Conservation (phyloP, 176 grass and related monocot species). For the Zoysia pacifica region DNA sequence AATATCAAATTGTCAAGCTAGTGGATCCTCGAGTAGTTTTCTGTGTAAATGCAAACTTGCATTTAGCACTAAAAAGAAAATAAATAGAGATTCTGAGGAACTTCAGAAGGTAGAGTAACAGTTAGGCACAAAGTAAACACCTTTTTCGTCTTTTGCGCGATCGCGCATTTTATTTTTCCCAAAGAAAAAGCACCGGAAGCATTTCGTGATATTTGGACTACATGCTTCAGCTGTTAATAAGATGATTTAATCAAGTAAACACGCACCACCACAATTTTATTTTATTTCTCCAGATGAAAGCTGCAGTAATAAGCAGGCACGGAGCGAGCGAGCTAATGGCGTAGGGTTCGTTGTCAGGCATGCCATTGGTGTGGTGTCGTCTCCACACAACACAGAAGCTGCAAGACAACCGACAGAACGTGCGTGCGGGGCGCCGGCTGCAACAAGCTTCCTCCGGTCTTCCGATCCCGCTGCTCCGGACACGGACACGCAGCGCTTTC, state of each 20-base stretch:
- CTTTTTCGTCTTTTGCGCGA: constrained; percentile 8
- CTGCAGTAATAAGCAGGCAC: too few species aligned
- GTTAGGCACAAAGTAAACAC: constrained; percentile 33
- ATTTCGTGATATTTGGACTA: background rate
- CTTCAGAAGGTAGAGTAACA: background rate
- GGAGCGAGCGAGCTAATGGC: too few species aligned
- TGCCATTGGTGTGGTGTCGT: too few species aligned
- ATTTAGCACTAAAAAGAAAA: background rate
- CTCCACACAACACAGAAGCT: too few species aligned
- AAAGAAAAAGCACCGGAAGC: background rate
- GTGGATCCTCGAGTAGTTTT: background rate
- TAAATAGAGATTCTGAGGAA: constrained; percentile 5
- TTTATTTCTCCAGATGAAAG: too few species aligned
- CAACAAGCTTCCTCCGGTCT: too few species aligned
- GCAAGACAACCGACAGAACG: too few species aligned
- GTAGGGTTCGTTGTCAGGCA: too few species aligned
- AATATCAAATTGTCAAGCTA: background rate
- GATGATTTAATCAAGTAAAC: background rate
- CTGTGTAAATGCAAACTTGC: background rate
- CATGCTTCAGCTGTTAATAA: background rate
- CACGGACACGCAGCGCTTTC: too few species aligned
- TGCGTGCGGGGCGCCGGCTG: too few species aligned
- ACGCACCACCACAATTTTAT: background rate
- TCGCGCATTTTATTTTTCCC: background rate
- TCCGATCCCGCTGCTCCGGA: too few species aligned